Conservation (phyloP, 371 early-diverging fungal species). For the Amoeboaphelidium occidentale region DNA sequence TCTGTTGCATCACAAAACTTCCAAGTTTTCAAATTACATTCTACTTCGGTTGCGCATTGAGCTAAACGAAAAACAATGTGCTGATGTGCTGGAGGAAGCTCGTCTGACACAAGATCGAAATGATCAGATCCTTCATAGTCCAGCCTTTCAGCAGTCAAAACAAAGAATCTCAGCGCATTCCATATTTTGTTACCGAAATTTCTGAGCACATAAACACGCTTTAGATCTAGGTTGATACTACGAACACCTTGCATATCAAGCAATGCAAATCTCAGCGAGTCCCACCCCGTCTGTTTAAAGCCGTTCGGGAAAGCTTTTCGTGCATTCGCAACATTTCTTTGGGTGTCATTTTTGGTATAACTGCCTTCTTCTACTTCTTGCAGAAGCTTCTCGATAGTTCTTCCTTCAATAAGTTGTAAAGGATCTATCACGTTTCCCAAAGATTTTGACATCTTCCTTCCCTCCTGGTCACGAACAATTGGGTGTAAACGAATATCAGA, state of each 20-base stretch:
- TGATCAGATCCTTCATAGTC: constrained; percentile 39
- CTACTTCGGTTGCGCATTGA: constrained; percentile 44
- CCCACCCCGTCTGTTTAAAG: constrained; percentile 96
- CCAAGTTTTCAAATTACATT: constrained; percentile 44
- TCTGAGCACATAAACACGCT: constrained; percentile 91
- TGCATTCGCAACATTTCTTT: constrained; percentile 63
- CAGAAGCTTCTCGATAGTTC: constrained; percentile 44
- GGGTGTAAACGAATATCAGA: too few species aligned
- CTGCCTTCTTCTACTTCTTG: constrained; percentile 57
- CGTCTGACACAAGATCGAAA: constrained; percentile 1
- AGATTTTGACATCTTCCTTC: constrained; percentile 97
- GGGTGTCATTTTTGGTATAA: constrained; percentile 75
- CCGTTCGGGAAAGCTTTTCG: constrained; percentile 90
- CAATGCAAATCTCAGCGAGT: constrained; percentile 94
- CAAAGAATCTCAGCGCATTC: constrained; percentile 93
- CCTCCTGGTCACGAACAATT: constrained; percentile 98
- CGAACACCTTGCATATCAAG: constrained; percentile 83
- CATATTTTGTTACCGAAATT: constrained; percentile 99
- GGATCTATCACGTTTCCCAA: constrained; percentile 99
- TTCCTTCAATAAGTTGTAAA: constrained; percentile 94
- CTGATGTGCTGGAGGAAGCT: constrained; percentile 55
- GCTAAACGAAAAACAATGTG: constrained; percentile 88
- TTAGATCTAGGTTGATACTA: constrained; percentile 91
- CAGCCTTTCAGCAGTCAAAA: constrained; percentile 63
- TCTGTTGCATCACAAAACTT: constrained; percentile 90